Evolutionary conservation across 805 yeast genomes (phyloP), one percentile per base, ranked within the genome.

Genomic region (Kazachstania africana): DNA sequence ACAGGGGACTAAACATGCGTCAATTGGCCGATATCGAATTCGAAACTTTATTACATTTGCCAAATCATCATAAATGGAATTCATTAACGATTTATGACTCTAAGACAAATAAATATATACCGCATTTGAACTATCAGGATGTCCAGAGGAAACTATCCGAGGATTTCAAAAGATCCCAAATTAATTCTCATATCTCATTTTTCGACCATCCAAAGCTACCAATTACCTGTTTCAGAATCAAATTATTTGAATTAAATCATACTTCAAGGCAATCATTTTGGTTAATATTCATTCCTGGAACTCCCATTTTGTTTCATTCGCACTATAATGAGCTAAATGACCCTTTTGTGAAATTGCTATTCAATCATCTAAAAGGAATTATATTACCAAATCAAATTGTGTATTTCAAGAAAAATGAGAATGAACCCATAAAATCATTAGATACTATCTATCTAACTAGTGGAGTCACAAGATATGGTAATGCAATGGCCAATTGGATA

Each of bases 21-120:
- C 93, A 81, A 47, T 47, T 75, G 25, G 76, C 91, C 0, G 84
- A 78, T 37, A 55, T 79, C 4, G 91, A 81, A 42, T 70, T 78
- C 32, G 80, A 76, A 41, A 45, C 68, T 27, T 58, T 79, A 27
- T 68, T 79, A 3, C 79, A 76, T 42, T 65, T 68, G 36, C 75
- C 85, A 0, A 54, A 39, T 16, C 38, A 41, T 2, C 52, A 45
- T 33, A 38, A 40, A 19, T 67, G 72, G 72, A 44, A 45, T 5
- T 44, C 53, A 3, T 43, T 28, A 21, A 29, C 34, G 4, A 24
- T 38, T 5, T 26, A 27, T 17, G 24, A 27, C 19, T 15, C 24
- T 3, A 10, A 14, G 5, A 30, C 16, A 16, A 33, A 28, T 10
- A 24, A 20, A 16, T 27, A 23, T 25, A 12, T 16, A 6, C 34